These are phyloP conservation scores for Pseudopithomyces maydicus DNA, from an alignment of 2,329 filamentous ascomycete species.

Conservation along the genomic window DNA sequence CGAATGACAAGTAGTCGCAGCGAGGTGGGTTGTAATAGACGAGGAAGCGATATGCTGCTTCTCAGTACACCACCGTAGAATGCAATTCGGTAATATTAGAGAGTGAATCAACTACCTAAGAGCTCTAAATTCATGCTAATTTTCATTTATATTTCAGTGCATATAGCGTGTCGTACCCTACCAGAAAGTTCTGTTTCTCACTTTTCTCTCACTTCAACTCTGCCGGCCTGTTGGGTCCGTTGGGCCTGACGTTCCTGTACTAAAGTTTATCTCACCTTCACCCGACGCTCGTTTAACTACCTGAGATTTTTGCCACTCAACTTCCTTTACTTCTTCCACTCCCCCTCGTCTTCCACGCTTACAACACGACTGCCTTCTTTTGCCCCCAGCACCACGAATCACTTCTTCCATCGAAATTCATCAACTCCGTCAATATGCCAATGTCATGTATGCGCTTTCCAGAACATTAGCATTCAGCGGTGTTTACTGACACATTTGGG, in stretches of 20 bases:
- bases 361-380: neutral
- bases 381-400: neutral
- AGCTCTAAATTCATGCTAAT: too few relatives aligned
- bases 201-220: neutral
- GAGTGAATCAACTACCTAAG: too few relatives aligned
- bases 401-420: neutral
- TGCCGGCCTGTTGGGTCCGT: neutral
- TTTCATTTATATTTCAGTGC: too few relatives aligned
- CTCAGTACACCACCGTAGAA: too few relatives aligned
- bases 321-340: neutral
- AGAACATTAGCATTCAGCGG: neutral
- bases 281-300: neutral
- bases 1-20: too few relatives aligned
- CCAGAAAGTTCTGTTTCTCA: too few relatives aligned
- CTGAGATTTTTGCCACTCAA: neutral
- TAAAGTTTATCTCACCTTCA: neutral
- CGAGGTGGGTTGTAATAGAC: too few relatives aligned
- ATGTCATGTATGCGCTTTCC: neutral
- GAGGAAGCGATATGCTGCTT: too few relatives aligned
- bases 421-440: neutral
- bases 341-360: neutral
- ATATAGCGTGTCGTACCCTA: too few relatives aligned
- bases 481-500: conserved; percentile 11
- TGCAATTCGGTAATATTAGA: too few relatives aligned
- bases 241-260: neutral